Evolutionary conservation across 106 monocot genomes (phyloP), one percentile per base, ranked within the genome.

Genomic region (Allium sativum): DNA sequence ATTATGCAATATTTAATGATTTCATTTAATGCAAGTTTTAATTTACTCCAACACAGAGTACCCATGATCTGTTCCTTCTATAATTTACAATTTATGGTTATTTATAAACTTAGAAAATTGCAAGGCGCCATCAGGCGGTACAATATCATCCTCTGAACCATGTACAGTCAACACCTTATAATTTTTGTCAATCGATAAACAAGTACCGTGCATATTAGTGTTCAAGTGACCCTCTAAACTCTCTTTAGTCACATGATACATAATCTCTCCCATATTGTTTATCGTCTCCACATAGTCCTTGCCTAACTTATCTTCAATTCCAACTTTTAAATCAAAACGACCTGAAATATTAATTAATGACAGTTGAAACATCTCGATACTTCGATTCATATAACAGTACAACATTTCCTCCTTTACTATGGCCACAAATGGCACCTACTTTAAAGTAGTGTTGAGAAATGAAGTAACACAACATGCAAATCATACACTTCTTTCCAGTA

Each of bases 121-220:
- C 9, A 61, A 21, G 15, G 89, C 89, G 69, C 82, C 85, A 53
- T 78, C 75, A 18, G 65, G 48, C 15, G 80, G 86, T 54, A 91
- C 78, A 12, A 67, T 65, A 58, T 86, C 77, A 83, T 91, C 91
- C 21, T 70, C 69, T 19, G 83, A 83, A 65, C 91, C 91, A 81
- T 91, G 86, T 55, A 91, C 52, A 11, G 86, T 91, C 75, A 91
- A 73, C 14, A 91, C 80, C 80, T 64, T 64, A 73, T 15, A 79
- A 80, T 15, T 88, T 78, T 12, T 66, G 41, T 75, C 72, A 57
- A 81, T 74, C 42, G 61, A 75, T 41, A 70, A 7, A 66, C 84
- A 84, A 64, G 74, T 77, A 51, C 60, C 16, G 46, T 58, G 61
- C 80, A 84, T 80, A 72, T 88, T 70, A 52, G 63, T 81, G 41